Percentiles rank a stretch among this genome's conserved stretches.
Evolutionary conservation across 345 rosid species (phyloP).

Genomic region (Gossypium stocksii): DNA sequence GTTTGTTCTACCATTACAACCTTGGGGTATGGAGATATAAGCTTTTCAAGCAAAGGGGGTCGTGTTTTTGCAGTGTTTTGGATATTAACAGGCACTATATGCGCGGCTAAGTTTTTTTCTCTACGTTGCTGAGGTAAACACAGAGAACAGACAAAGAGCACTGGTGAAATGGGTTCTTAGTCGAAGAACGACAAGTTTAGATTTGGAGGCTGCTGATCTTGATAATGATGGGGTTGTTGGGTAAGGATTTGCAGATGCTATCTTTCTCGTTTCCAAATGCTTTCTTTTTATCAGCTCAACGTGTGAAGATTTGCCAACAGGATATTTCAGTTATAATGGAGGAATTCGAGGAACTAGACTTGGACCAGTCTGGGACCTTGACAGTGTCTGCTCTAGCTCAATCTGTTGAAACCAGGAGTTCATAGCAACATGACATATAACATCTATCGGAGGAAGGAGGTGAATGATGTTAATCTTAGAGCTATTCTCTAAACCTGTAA

Average conservation of each 20-base stretch:
- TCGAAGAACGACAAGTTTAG: constrained; percentile 46
- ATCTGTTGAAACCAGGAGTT: background rate
- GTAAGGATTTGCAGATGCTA: constrained; percentile 36
- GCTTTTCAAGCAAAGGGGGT: constrained; percentile 51
- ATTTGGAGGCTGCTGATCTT: constrained; percentile 83
- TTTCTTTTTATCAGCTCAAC: background rate
- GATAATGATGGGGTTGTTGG: constrained; percentile 66
- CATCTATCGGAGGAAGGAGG: no score
- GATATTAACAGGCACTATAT: constrained; percentile 54
- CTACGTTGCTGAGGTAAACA: constrained; percentile 54
- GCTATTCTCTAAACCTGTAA: no score
- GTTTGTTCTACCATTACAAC: constrained; percentile 80
- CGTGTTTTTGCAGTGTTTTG: constrained; percentile 67
- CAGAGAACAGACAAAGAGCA: constrained; percentile 54
- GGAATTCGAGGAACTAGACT: constrained; percentile 60
- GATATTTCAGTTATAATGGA: constrained; percentile 41
- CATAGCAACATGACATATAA: background rate
- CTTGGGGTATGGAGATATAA: constrained; percentile 76
- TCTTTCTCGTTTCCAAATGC: background rate
- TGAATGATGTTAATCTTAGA: no score
- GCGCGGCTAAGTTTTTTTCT: constrained; percentile 48
- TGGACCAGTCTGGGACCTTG: constrained; percentile 18
- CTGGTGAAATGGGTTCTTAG: constrained; percentile 67
- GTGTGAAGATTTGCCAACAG: constrained; percentile 45
- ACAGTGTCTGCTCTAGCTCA: constrained; percentile 7